Percentiles rank a stretch among this genome's conserved stretches.
These are phyloP conservation scores for Diaporthe vaccinii DNA, from an alignment of 2,329 filamentous ascomycete species.

Conservation along the genomic window DNA sequence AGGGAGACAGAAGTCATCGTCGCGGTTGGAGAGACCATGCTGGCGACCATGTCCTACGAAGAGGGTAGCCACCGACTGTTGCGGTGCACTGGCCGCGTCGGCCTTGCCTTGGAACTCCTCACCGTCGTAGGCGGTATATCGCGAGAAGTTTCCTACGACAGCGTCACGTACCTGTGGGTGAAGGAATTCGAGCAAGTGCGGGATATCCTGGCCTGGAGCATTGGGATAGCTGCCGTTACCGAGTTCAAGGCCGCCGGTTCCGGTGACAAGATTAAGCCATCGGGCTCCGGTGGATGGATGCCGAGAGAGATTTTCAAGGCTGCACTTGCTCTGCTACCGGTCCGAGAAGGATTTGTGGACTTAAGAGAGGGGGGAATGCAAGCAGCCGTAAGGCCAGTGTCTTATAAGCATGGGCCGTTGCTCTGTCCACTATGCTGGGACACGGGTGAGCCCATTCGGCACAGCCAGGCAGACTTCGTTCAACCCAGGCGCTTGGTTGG, in stretches of 20 bases:
- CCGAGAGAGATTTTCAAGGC: not conserved
- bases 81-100: not conserved
- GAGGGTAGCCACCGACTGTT: not conserved
- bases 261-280: not conserved
- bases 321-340: not conserved
- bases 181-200: not conserved
- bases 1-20: not conserved
- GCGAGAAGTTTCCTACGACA: not conserved
- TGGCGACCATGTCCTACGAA: not conserved
- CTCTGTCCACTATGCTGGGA: constrained; percentile 9
- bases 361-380: not conserved
- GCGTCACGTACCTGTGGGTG: not conserved
- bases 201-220: constrained; percentile 1
- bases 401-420: not conserved
- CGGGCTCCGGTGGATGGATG: not conserved
- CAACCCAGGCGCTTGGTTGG: constrained; percentile 4
- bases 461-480: not conserved
- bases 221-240: not conserved
- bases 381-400: not conserved
- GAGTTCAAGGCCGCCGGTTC: not conserved
- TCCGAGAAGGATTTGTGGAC: not conserved
- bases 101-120: not conserved
- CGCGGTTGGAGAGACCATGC: not conserved
- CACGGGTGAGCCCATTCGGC: not conserved
- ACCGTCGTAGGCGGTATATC: not conserved